These are phyloP conservation scores for Nakaseomyces sp. DNA, from an alignment of 1,139 yeast species.

Conservation along the genomic window DNA sequence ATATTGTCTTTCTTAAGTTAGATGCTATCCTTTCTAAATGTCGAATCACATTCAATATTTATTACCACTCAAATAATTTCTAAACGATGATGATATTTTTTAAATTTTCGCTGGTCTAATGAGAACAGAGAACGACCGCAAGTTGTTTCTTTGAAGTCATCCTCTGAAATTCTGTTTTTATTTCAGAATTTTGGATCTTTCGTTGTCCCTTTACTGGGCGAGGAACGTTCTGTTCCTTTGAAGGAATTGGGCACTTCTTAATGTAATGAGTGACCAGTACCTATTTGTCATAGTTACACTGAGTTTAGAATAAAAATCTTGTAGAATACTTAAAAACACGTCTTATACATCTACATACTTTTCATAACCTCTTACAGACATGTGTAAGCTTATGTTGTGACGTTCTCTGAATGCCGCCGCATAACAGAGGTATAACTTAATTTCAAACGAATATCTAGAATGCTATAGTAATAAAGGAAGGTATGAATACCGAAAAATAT, in stretches of 20 bases:
- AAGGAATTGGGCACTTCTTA: slow-evolving; percentile 23
- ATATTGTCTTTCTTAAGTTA: background rate
- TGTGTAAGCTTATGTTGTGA: too few relatives aligned
- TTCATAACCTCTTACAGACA: too few relatives aligned
- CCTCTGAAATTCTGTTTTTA: slow-evolving; percentile 15
- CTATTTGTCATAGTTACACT: slow-evolving; percentile 34
- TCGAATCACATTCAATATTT: too few relatives aligned
- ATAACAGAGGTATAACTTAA: too few relatives aligned
- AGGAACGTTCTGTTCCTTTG: slow-evolving; percentile 5
- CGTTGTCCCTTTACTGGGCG: slow-evolving; percentile 10
- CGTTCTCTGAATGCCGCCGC: too few relatives aligned
- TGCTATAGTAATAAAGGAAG: too few relatives aligned
- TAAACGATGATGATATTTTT: slow-evolving; percentile 25
- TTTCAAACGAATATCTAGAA: too few relatives aligned
- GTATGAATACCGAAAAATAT: background rate
- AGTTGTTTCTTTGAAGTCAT: slow-evolving; percentile 20
- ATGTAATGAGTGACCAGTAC: slow-evolving; percentile 33
- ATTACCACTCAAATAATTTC: background rate
- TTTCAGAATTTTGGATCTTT: slow-evolving; percentile 15
- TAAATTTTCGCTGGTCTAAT: slow-evolving; percentile 26
- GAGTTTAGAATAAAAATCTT: slow-evolving; percentile 14
- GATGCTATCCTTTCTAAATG: too few relatives aligned
- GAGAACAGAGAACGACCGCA: slow-evolving; percentile 27
- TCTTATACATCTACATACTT: background rate
- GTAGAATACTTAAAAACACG: too few relatives aligned